phyloP scores from a whole-genome alignment of 495 filamentous ascomycete genomes.

The Glutinoglossum americanum region DNA sequence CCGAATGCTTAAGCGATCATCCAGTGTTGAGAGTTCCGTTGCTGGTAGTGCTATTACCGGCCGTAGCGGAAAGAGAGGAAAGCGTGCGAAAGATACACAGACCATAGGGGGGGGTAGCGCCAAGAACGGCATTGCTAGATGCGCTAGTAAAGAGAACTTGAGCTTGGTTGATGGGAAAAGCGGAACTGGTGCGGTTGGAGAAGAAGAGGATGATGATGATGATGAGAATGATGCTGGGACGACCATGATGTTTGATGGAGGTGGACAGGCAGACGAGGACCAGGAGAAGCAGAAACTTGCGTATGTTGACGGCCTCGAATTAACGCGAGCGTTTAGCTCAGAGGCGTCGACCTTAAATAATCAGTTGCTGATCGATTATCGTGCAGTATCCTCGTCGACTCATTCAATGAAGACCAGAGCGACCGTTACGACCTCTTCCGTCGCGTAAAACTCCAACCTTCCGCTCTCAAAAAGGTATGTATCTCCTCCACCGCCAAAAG shows the following conservation, averaged over 20 bases:
- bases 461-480: slow-evolving; percentile 29
- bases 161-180: slow-evolving; percentile 25
- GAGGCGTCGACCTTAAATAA: background rate
- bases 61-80: slow-evolving; percentile 41
- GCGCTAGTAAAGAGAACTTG: slow-evolving; percentile 15
- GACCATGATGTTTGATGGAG: slow-evolving; percentile 29
- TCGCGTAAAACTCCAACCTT: slow-evolving; percentile 35
- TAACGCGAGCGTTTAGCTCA: background rate
- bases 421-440: slow-evolving; percentile 55
- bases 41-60: background rate
- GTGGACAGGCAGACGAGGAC: slow-evolving; percentile 40
- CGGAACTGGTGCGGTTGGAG: slow-evolving; percentile 22
- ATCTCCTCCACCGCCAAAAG: background rate
- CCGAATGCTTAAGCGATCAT: slow-evolving; percentile 32
- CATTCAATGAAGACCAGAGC: slow-evolving; percentile 45
- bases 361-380: background rate
- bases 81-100: slow-evolving; percentile 15
- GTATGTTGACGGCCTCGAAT: slow-evolving; percentile 14
- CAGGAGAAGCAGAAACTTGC: slow-evolving; percentile 47
- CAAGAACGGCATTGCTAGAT: background rate
- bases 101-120: slow-evolving; percentile 10
- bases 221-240: slow-evolving; percentile 45
- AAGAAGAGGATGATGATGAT: slow-evolving; percentile 33
- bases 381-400: slow-evolving; percentile 38
- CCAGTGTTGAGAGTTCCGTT: slow-evolving; percentile 33